Percentiles rank a stretch among this genome's conserved stretches.
These are phyloP conservation scores for Ceratocystis cubensis DNA, from an alignment of 2,329 filamentous ascomycete genomes.

Conservation along the genomic window DNA sequence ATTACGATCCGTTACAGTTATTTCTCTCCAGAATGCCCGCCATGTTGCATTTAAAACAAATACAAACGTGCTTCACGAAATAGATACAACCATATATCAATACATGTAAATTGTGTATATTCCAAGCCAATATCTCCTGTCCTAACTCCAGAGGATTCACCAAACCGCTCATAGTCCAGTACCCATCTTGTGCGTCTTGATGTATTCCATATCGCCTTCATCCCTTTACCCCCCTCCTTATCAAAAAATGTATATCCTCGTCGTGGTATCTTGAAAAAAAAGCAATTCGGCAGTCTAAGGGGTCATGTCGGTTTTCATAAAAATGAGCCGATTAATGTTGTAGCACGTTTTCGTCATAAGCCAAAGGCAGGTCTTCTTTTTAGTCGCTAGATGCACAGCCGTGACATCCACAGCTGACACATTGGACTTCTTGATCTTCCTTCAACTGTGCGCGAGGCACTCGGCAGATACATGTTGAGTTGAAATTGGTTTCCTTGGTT, in stretches of 20 bases:
- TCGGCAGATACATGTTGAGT: constrained; percentile 90
- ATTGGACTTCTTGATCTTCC: constrained; percentile 80
- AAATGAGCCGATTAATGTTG: background rate
- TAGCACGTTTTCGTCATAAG: background rate
- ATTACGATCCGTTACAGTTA: background rate
- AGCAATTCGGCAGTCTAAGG: constrained; percentile 1
- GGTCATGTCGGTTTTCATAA: background rate
- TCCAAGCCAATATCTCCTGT: constrained; percentile 4
- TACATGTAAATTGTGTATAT: background rate
- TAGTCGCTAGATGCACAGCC: constrained; percentile 81
- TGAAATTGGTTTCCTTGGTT: constrained; percentile 99
- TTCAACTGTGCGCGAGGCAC: constrained; percentile 84
- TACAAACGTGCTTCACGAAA: background rate
- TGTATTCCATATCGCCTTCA: background rate
- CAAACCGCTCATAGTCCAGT: background rate
- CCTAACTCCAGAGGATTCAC: constrained; percentile 14
- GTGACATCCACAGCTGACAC: constrained; percentile 86
- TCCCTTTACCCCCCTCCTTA: background rate
- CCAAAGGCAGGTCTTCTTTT: constrained; percentile 22
- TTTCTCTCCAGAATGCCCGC: background rate
- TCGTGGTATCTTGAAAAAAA: constrained; percentile 14
- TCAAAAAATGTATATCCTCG: background rate
- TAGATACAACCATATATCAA: background rate
- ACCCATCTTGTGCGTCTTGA: too few species aligned
- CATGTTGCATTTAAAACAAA: background rate